These are phyloP conservation scores for Fraxinus pennsylvanica DNA, from an alignment of 257 asterid species.

Conservation along the genomic window DNA sequence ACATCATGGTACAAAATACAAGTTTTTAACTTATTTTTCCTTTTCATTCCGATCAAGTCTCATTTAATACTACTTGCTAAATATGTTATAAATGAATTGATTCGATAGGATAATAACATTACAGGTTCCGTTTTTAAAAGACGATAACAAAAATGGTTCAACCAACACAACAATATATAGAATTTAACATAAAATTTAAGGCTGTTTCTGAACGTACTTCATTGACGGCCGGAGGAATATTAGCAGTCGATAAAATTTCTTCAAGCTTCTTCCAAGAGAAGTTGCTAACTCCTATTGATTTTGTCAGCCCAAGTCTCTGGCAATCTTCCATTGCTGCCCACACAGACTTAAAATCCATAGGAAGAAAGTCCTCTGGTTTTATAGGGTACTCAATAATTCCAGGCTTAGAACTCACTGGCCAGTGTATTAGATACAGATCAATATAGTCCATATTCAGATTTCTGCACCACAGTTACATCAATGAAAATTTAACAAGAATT, in stretches of 20 bases:
- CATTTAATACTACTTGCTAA: neutral
- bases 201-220: constrained; percentile 39
- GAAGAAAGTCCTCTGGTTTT: constrained; percentile 40
- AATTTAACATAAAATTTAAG: neutral
- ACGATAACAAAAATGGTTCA: neutral
- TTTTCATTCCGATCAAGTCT: neutral
- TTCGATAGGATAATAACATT: neutral
- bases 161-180: neutral
- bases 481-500: neutral
- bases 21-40: neutral
- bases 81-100: neutral
- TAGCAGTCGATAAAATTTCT: constrained; percentile 32
- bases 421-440: constrained; percentile 55
- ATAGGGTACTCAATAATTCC: constrained; percentile 36
- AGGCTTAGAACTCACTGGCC: constrained; percentile 44
- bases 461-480: constrained; percentile 30
- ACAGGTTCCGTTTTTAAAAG: neutral
- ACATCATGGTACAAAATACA: neutral
- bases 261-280: constrained; percentile 44
- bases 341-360: constrained; percentile 47
- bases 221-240: constrained; percentile 65
- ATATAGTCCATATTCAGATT: constrained; percentile 45
- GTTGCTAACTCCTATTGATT: constrained; percentile 61
- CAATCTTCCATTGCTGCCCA: constrained; percentile 67
- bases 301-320: constrained; percentile 44